Conservation (phyloP, 2,329 filamentous ascomycete genomes). For the Blastomyces gilchristii region DNA sequence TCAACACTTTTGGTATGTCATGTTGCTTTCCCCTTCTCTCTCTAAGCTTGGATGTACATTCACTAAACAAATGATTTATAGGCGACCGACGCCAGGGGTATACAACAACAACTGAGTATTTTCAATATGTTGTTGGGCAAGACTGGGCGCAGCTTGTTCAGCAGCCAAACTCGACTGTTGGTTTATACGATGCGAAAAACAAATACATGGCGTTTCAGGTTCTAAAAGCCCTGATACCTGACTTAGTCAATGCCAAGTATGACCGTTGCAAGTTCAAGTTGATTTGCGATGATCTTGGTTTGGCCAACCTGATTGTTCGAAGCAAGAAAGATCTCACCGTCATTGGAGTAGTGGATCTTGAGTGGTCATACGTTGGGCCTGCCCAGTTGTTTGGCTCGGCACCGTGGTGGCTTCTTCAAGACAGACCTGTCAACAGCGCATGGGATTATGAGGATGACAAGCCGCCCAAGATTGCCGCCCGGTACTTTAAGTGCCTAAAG, state of each 20-base stretch:
- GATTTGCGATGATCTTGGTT: slow-evolving; percentile 30
- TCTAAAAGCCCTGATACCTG: slow-evolving; percentile 21
- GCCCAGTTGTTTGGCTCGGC: slow-evolving; percentile 30
- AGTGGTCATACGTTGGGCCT: slow-evolving; percentile 32
- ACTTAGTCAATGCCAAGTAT: slow-evolving; percentile 20
- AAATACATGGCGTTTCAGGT: slow-evolving; percentile 25
- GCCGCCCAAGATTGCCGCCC: slow-evolving; percentile 17
- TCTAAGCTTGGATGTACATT: slow-evolving; percentile 11
- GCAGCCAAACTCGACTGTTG: slow-evolving; percentile 26
- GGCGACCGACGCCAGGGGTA: slow-evolving; percentile 22
- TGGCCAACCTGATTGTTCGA: slow-evolving; percentile 31
- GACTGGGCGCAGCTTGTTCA: slow-evolving; percentile 28
- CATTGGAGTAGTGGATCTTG: slow-evolving; percentile 28
- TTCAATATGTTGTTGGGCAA: slow-evolving; percentile 24
- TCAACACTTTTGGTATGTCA: slow-evolving; percentile 22
- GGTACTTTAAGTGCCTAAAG: slow-evolving; percentile 24
- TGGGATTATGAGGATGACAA: slow-evolving; percentile 22
- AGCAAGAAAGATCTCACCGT: slow-evolving; percentile 27
- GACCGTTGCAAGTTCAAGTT: slow-evolving; percentile 28
- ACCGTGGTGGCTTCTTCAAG: slow-evolving; percentile 31
- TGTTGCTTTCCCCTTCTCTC: slow-evolving; percentile 9
- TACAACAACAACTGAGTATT: slow-evolving; percentile 26
- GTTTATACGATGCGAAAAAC: slow-evolving; percentile 20
- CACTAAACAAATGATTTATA: slow-evolving; percentile 16
- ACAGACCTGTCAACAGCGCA: slow-evolving; percentile 22